Conservation (phyloP, 495 filamentous ascomycete genomes). For the Penicillium desertorum region DNA sequence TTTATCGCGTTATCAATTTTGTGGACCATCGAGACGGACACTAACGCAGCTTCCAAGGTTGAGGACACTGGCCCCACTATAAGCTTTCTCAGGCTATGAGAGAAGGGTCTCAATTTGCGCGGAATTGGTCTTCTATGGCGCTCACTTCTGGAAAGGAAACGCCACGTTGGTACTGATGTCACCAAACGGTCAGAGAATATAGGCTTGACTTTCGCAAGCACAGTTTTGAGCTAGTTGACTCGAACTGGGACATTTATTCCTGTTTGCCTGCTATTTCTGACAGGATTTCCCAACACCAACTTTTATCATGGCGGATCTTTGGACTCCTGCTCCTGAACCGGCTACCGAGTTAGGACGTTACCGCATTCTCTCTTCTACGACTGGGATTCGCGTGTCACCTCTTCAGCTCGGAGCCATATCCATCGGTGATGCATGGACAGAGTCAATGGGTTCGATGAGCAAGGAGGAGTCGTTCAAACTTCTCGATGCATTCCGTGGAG, state of each 20-base stretch:
- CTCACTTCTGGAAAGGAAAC: too few species aligned
- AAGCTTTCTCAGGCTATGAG: too few species aligned
- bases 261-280: not conserved
- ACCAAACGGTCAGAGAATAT: too few species aligned
- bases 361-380: slow-evolving; percentile 54
- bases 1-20: not conserved
- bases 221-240: not conserved
- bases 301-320: not conserved
- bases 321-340: slow-evolving; percentile 38
- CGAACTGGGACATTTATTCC: not conserved
- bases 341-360: slow-evolving; percentile 49
- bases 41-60: not conserved
- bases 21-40: not conserved
- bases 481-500: slow-evolving; percentile 44
- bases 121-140: not conserved
- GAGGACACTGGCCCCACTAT: not conserved
- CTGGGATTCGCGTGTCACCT: slow-evolving; percentile 56
- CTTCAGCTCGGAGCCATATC: slow-evolving; percentile 57
- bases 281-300: not conserved
- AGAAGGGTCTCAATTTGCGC: too few species aligned
- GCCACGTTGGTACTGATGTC: too few species aligned
- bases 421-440: slow-evolving; percentile 50
- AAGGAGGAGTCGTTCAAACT: slow-evolving; percentile 38
- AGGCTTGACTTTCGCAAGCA: too few species aligned
- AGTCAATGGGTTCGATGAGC: slow-evolving; percentile 41